Percentiles rank a stretch among this genome's conserved stretches.
phyloP scores from a whole-genome alignment of 2,329 filamentous ascomycete genomes.

The Talaromyces piceae region DNA sequence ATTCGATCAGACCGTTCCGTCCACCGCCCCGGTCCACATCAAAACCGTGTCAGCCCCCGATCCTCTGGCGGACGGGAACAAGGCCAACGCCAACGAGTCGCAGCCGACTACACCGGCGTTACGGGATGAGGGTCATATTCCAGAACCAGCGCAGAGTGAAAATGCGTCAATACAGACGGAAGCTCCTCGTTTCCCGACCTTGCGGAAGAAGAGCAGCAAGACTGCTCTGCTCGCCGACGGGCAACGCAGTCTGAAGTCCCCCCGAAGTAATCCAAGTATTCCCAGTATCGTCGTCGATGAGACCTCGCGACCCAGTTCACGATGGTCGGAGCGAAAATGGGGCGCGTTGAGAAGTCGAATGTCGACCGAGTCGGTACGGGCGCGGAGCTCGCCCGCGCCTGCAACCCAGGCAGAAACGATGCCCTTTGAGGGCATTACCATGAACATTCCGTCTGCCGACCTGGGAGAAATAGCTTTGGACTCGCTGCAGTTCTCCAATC shows the following conservation, averaged over 20 bases:
- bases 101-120: not conserved
- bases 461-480: constrained; percentile 47
- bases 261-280: constrained; percentile 33
- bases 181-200: not conserved
- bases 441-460: constrained; percentile 48
- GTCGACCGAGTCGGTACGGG: constrained; percentile 26
- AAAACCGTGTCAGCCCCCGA: constrained; percentile 23
- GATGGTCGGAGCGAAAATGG: constrained; percentile 39
- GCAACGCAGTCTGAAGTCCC: constrained; percentile 21
- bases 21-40: constrained; percentile 17
- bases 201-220: constrained; percentile 9
- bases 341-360: constrained; percentile 26
- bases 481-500: constrained; percentile 51
- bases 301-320: constrained; percentile 30
- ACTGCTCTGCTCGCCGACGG: constrained; percentile 15
- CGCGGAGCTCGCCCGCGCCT: constrained; percentile 25
- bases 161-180: not conserved
- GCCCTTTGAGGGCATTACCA: constrained; percentile 44
- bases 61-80: constrained; percentile 17
- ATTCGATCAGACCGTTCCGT: constrained; percentile 21
- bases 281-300: constrained; percentile 36
- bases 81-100: constrained; percentile 10
- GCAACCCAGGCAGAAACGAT: constrained; percentile 18
- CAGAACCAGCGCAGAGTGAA: not conserved
- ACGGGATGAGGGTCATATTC: not conserved